Conservation (phyloP, 352 stramenopile species). For the Thalassiosira livingstoniorum region DNA sequence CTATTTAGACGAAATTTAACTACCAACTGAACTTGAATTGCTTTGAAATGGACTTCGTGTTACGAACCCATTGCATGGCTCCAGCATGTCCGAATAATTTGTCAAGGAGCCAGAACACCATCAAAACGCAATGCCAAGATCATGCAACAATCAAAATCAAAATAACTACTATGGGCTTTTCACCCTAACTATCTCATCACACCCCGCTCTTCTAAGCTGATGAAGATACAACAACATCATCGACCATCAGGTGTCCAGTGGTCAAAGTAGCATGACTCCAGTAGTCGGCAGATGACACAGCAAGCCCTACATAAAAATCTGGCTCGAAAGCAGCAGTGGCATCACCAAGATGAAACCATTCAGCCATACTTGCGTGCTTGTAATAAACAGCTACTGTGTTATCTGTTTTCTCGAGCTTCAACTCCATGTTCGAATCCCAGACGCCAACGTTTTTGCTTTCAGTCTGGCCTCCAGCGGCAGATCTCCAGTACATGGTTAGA, state of each 20-base stretch:
- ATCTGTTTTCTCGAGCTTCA: slow-evolving; percentile 28
- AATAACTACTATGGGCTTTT: too few relatives aligned
- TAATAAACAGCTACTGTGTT: slow-evolving; percentile 25
- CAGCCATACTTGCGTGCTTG: slow-evolving; percentile 23
- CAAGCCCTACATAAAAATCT: slow-evolving; percentile 30
- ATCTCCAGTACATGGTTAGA: slow-evolving; percentile 35
- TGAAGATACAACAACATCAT: too few relatives aligned
- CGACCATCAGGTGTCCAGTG: background rate
- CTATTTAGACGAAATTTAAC: too few relatives aligned
- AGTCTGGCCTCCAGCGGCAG: slow-evolving; percentile 6
- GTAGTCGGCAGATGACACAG: slow-evolving; percentile 29
- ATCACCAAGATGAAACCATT: slow-evolving; percentile 39
- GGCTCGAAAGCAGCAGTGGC: slow-evolving; percentile 8
- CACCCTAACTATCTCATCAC: too few relatives aligned
- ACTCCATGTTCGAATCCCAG: slow-evolving; percentile 29
- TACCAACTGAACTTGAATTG: too few relatives aligned
- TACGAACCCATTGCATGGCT: too few relatives aligned
- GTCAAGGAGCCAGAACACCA: too few relatives aligned
- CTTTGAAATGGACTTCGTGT: too few relatives aligned
- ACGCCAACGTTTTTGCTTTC: slow-evolving; percentile 30
- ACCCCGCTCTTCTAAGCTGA: too few relatives aligned
- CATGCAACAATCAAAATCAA: too few relatives aligned
- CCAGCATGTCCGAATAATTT: too few relatives aligned
- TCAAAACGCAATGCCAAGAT: too few relatives aligned
- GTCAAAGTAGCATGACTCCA: slow-evolving; percentile 16